Evolutionary conservation across 192 early-diverging fungal genomes (phyloP).

Genomic region (Spizellomyces sp.): DNA sequence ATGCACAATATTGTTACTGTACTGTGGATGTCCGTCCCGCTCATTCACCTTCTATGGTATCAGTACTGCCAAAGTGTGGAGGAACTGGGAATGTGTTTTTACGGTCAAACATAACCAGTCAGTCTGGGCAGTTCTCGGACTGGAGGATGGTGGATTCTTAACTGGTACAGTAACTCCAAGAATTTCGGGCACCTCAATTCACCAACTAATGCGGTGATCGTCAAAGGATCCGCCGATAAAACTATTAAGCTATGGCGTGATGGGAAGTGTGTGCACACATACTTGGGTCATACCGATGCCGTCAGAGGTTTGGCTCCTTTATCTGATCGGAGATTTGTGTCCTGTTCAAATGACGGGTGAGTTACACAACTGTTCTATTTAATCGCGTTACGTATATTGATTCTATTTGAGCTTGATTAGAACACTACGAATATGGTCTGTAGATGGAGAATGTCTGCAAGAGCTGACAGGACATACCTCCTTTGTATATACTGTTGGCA

Average conservation of each 20-base stretch:
- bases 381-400: neutral
- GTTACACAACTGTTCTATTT: neutral
- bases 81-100: constrained; percentile 67
- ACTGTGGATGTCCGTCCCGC: too few species aligned
- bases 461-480: constrained; percentile 87
- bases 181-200: neutral
- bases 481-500: constrained; percentile 84
- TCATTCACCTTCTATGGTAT: neutral
- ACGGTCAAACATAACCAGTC: constrained; percentile 77
- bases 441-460: constrained; percentile 68
- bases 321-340: constrained; percentile 72
- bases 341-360: constrained; percentile 87
- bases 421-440: constrained; percentile 80
- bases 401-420: constrained; percentile 35
- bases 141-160: constrained; percentile 69
- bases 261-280: constrained; percentile 64
- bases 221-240: constrained; percentile 86
- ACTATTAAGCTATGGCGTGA: constrained; percentile 84
- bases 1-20: neutral
- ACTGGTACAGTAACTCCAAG: constrained; percentile 59
- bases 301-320: constrained; percentile 78
- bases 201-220: neutral
- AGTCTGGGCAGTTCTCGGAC: constrained; percentile 88
- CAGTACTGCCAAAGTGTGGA: constrained; percentile 90
- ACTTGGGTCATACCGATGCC: constrained; percentile 85